Base-by-base conservation (phyloP, 2,329 filamentous ascomycete species). In the Penicillium olsonii region DNA sequence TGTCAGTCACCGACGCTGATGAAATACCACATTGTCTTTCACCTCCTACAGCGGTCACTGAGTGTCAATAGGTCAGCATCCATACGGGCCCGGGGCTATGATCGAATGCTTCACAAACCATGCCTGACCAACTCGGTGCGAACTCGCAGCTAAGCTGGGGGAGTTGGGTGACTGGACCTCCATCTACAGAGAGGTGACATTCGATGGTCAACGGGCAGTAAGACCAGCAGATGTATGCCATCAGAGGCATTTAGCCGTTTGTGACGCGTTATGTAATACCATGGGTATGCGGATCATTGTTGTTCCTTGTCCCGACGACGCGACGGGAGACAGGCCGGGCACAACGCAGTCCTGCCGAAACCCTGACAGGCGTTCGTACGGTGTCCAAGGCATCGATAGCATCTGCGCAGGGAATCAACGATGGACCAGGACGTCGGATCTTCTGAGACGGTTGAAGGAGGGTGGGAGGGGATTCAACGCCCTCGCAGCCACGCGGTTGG, bases 1-100 rank as follows among this genome's bases (percentile, higher is more conserved):
- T 17, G 38, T 37, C 12, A 37, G 29, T 5, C 5, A 37, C 20
- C 11, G 39, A 31, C 29, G 12, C 12, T 31, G 12, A n/a, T n/a
- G 2, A 31, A 31, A 31, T 5, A n/a, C 4, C 12, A 19, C 14
- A 42, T 20, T 15, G 15, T 22, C 26, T 22, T 31, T 45, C 12
- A 50, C 47, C 37, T 50, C 35, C 47, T 50, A 26, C 47, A 50
- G 12, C 47, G 47, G 40, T 50, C 47, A 34, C 47, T 49, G 22
- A 27, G 65, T 40, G 77, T 76, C 48, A 68, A 78, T 37, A 60
- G 67, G 37, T 67, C 75, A 1, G 29, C 29, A 31, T 6, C n/a
- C 29, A 31, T 31, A n/a, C n/a, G n/a, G n/a, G n/a, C n/a, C n/a
- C 12, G 12, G n/a, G n/a, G 29, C 29, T 31, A 6, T 12, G n/a